Evolutionary conservation across 202 grass and related monocot genomes (phyloP).

Genomic region (Schoenoplectus tabernaemontani): DNA sequence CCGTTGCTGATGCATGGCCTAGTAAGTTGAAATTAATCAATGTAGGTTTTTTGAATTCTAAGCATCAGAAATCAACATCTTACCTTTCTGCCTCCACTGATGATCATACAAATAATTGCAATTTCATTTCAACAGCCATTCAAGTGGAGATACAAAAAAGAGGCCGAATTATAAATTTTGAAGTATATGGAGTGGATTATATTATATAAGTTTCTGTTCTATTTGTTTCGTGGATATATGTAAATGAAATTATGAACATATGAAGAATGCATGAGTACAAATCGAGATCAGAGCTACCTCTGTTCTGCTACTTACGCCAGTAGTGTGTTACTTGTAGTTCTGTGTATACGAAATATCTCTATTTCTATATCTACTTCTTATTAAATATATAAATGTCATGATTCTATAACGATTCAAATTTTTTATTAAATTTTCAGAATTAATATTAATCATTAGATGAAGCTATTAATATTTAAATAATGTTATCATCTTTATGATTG

Average conservation of each 20-base stretch:
- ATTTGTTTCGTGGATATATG: not conserved
- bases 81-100: constrained; percentile 60
- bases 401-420: too few species aligned
- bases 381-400: too few species aligned
- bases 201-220: not conserved
- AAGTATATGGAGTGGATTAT: not conserved
- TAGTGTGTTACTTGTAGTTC: not conserved
- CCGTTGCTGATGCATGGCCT: not conserved
- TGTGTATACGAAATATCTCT: not conserved
- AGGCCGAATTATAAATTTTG: not conserved
- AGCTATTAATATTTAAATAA: too few species aligned
- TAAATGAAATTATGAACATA: not conserved
- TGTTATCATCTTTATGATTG: too few species aligned
- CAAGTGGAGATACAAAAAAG: not conserved
- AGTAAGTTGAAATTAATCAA: not conserved
- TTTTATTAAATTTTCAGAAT: too few species aligned
- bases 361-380: too few species aligned
- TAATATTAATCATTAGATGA: too few species aligned
- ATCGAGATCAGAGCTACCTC: not conserved
- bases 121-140: not conserved
- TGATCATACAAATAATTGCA: constrained; percentile 9
- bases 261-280: not conserved
- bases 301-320: not conserved
- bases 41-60: constrained; percentile 19
- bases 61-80: constrained; percentile 34